Conservation (phyloP, 2,329 filamentous ascomycete genomes). For the Allantophomopsis cytisporea region DNA sequence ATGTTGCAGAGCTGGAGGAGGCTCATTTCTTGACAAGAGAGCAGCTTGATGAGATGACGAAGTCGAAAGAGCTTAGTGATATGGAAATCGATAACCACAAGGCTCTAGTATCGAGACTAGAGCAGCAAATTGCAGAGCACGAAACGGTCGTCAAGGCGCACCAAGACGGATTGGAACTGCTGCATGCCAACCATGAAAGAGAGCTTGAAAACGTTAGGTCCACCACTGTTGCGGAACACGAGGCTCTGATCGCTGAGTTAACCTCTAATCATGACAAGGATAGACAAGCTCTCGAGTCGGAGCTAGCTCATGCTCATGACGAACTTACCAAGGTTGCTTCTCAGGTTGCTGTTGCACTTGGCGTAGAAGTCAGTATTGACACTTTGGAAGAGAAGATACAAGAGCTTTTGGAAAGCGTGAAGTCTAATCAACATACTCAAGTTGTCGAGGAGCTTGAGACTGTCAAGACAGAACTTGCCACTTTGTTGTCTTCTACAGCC, state of each 20-base stretch:
- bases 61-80: slow-evolving; percentile 34
- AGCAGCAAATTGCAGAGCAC: slow-evolving; percentile 46
- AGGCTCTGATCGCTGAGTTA: slow-evolving; percentile 42
- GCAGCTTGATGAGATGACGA: slow-evolving; percentile 53
- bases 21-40: slow-evolving; percentile 51
- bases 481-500: slow-evolving; percentile 32
- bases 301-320: slow-evolving; percentile 51
- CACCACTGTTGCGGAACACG: slow-evolving; percentile 38
- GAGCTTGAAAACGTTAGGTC: slow-evolving; percentile 34
- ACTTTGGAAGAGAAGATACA: slow-evolving; percentile 50
- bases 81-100: slow-evolving; percentile 26
- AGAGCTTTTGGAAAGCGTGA: slow-evolving; percentile 42
- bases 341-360: slow-evolving; percentile 45
- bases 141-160: slow-evolving; percentile 41
- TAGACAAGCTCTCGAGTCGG: slow-evolving; percentile 40
- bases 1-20: slow-evolving; percentile 62
- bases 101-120: slow-evolving; percentile 34
- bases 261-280: slow-evolving; percentile 46
- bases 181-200: slow-evolving; percentile 34
- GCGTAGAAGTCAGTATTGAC: slow-evolving; percentile 52
- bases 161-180: slow-evolving; percentile 33
- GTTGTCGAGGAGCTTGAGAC: slow-evolving; percentile 49
- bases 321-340: slow-evolving; percentile 51
- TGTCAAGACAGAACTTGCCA: slow-evolving; percentile 38
- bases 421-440: slow-evolving; percentile 40